phyloP scores from a whole-genome alignment of 495 filamentous ascomycete genomes.

The Xylaria palmicola region DNA sequence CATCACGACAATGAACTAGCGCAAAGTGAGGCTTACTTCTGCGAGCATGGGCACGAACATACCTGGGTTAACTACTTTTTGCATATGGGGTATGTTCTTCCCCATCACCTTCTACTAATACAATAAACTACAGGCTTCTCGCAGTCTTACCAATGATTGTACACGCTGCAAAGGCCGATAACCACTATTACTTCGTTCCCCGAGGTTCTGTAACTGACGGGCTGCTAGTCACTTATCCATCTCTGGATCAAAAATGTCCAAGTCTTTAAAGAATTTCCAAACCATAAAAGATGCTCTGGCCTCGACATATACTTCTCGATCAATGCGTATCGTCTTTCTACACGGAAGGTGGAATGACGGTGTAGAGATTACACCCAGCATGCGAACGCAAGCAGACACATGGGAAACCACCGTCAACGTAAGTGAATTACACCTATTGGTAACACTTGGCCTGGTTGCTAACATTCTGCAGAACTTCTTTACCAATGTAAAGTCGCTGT shows the following conservation, averaged over 20 bases:
- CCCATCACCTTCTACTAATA: neutral
- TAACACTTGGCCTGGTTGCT: conserved; percentile 16
- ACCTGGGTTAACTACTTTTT: conserved; percentile 97
- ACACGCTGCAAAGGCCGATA: neutral
- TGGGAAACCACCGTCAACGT: conserved; percentile 81
- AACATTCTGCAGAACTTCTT: conserved; percentile 72
- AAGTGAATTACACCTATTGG: conserved; percentile 17
- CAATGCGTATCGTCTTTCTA: conserved; percentile 82
- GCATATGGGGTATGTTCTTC: conserved; percentile 63
- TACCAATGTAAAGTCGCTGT: conserved; percentile 66
- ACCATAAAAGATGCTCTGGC: conserved; percentile 83
- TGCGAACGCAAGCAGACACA: conserved; percentile 65
- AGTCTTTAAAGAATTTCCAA: conserved; percentile 95
- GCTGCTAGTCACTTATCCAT: conserved; percentile 74
- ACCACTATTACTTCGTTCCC: neutral
- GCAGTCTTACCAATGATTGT: neutral
- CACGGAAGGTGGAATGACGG: conserved; percentile 87
- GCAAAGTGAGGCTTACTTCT: conserved; percentile 87
- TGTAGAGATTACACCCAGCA: conserved; percentile 83
- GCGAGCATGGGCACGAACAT: conserved; percentile 52
- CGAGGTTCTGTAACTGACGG: neutral
- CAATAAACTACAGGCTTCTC: neutral
- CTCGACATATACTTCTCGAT: conserved; percentile 73
- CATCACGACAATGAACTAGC: conserved; percentile 97
- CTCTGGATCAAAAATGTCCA: conserved; percentile 90